phyloP scores from a whole-genome alignment of 345 rosid species.

The Microthlaspi erraticum region DNA sequence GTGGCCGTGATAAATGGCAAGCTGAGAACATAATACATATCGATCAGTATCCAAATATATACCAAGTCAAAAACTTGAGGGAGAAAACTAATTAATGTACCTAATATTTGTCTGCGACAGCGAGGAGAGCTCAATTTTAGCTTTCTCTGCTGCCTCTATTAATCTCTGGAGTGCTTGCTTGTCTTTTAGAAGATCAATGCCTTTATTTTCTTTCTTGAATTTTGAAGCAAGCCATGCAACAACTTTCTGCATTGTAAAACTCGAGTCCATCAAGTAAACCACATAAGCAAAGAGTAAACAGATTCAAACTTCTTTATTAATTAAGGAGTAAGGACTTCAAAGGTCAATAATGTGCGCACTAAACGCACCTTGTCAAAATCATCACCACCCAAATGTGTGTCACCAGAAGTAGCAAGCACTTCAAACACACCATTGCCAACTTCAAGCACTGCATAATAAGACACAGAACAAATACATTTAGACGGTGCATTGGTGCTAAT shows the following conservation, averaged over 20 bases:
- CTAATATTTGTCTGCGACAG: slow-evolving; percentile 91
- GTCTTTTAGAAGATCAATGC: slow-evolving; percentile 93
- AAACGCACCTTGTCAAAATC: slow-evolving; percentile 91
- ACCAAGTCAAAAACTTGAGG: not conserved
- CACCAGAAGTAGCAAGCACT: slow-evolving; percentile 96
- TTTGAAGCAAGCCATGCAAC: slow-evolving; percentile 89
- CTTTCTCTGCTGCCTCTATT: slow-evolving; percentile 97
- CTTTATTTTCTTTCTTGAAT: slow-evolving; percentile 80
- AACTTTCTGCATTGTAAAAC: slow-evolving; percentile 61
- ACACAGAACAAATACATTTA: not conserved
- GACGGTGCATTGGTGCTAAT: not conserved
- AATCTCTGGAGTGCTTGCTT: slow-evolving; percentile 97
- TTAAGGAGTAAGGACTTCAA: not conserved
- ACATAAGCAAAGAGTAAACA: not conserved
- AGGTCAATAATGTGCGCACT: not conserved
- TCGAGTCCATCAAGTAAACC: not conserved
- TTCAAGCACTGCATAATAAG: slow-evolving; percentile 74
- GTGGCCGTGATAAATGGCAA: slow-evolving; percentile 99
- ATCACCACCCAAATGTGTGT: slow-evolving; percentile 98
- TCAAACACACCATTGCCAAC: slow-evolving; percentile 99
- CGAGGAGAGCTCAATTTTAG: slow-evolving; percentile 96
- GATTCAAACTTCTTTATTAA: not conserved
- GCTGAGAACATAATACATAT: slow-evolving; percentile 44
- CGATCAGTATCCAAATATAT: not conserved
- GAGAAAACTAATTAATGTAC: slow-evolving; percentile 31